A percentile compares a stretch with the other conserved stretches of the same genome.
These are phyloP conservation scores for Boletus coccyginus DNA, from an alignment of 768 basidiomycete genomes.

Conservation along the genomic window DNA sequence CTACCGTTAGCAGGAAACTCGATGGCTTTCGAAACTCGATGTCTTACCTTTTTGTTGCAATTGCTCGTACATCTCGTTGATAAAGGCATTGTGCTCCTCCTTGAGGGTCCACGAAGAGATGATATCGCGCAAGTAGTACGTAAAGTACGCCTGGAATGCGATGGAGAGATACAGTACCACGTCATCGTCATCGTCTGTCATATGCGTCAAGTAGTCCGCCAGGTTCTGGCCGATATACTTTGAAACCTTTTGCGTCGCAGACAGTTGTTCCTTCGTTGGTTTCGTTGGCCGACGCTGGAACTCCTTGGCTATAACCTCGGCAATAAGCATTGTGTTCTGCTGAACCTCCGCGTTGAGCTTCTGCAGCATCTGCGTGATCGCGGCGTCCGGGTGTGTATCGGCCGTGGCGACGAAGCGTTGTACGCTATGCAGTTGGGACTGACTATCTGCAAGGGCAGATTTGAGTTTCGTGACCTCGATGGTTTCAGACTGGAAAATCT, in stretches of 20 bases:
- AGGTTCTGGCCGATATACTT: conserved; percentile 2
- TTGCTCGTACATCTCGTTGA: conserved; percentile 5
- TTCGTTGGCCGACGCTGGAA: background rate
- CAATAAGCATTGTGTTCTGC: conserved; percentile 7
- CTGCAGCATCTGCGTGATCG: conserved; percentile 2
- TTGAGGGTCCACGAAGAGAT: conserved; percentile 15
- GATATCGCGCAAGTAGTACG: background rate
- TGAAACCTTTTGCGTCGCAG: background rate
- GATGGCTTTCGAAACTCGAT: background rate
- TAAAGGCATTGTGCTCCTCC: background rate
- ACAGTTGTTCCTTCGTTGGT: background rate
- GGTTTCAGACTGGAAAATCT: conserved; percentile 11
- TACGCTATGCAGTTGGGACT: background rate
- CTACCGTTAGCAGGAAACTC: background rate
- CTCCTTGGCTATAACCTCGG: background rate
- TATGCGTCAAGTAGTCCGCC: background rate
- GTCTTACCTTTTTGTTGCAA: conserved; percentile 7
- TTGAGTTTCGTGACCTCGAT: background rate
- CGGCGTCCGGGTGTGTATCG: conserved; percentile 7
- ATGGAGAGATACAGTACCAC: conserved; percentile 5
- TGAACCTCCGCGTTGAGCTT: conserved; percentile 16
- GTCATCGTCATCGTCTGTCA: background rate
- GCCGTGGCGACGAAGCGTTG: conserved; percentile 2
- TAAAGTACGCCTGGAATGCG: conserved; percentile 8
- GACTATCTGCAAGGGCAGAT: background rate